Evolutionary conservation across 1,139 yeast species (phyloP).

Genomic region (Barnettozyma hawaiiensis): DNA sequence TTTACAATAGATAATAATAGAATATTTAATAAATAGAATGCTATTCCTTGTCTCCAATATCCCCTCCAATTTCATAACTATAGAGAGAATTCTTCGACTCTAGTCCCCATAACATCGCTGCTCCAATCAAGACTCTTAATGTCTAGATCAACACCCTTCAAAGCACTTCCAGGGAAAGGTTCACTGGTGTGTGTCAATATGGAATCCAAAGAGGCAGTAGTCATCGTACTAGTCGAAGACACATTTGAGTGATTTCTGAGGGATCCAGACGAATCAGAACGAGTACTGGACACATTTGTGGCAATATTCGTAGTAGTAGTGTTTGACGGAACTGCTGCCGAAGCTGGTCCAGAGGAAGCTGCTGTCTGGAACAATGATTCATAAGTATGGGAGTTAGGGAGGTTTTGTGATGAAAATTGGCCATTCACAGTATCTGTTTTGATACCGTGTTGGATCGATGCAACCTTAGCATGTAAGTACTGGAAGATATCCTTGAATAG

Average conservation of each 20-base stretch:
- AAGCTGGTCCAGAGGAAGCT: not conserved
- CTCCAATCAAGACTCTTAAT: slow-evolving; percentile 10
- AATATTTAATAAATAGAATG: slow-evolving; percentile 1
- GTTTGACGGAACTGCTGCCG: not conserved
- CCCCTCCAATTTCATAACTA: too few species aligned
- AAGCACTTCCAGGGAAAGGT: slow-evolving; percentile 1
- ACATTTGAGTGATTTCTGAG: slow-evolving; percentile 7
- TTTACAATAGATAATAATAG: too few species aligned
- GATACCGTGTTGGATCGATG: slow-evolving; percentile 1
- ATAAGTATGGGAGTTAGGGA: slow-evolving; percentile 5
- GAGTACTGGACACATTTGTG: slow-evolving; percentile 3
- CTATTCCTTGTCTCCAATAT: too few species aligned
- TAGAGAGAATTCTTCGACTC: slow-evolving; percentile 9
- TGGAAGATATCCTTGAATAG: slow-evolving; percentile 18
- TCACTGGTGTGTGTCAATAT: slow-evolving; percentile 5
- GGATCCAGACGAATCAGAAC: slow-evolving; percentile 3
- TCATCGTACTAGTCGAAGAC: slow-evolving; percentile 5
- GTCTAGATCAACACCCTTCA: slow-evolving; percentile 6
- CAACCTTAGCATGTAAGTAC: slow-evolving; percentile 7
- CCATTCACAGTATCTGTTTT: not conserved
- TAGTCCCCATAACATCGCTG: slow-evolving; percentile 6
- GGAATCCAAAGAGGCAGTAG: slow-evolving; percentile 10
- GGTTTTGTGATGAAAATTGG: not conserved
- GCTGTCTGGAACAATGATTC: slow-evolving; percentile 11
- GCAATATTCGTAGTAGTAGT: slow-evolving; percentile 2